A percentile compares a stretch with the other conserved stretches of the same genome.
Evolutionary conservation across 495 filamentous ascomycete genomes (phyloP).

Genomic region (Podospora comata): DNA sequence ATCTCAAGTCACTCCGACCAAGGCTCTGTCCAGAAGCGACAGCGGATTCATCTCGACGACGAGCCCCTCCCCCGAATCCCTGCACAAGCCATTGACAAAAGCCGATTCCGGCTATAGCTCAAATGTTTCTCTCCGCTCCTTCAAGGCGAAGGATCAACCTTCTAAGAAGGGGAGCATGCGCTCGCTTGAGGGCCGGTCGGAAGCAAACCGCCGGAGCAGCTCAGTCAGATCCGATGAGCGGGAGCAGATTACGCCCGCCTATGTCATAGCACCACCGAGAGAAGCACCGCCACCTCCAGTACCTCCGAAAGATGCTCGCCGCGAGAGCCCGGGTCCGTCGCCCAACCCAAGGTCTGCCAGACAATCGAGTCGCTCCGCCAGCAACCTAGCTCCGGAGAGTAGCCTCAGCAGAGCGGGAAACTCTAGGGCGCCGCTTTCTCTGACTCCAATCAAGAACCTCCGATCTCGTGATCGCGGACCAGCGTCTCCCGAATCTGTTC

Average conservation of each 20-base stretch:
- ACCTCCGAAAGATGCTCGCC: conserved; percentile 30
- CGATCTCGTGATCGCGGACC: conserved; percentile 9
- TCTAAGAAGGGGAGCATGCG: conserved; percentile 10
- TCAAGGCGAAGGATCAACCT: conserved; percentile 29
- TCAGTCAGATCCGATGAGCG: background rate
- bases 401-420: background rate
- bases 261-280: conserved; percentile 10
- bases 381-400: conserved; percentile 1
- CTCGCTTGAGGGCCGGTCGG: conserved; percentile 17
- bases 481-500: conserved; percentile 24
- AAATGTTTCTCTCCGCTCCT: conserved; percentile 48
- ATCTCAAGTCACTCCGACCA: conserved; percentile 16
- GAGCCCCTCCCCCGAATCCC: conserved; percentile 36
- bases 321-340: conserved; percentile 4
- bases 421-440: conserved; percentile 9
- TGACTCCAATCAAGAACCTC: conserved; percentile 13
- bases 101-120: conserved; percentile 58
- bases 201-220: background rate
- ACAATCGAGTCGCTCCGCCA: conserved; percentile 9
- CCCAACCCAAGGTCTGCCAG: conserved; percentile 10
- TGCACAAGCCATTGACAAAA: conserved; percentile 45
- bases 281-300: conserved; percentile 31
- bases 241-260: background rate
- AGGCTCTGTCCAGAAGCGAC: conserved; percentile 38
- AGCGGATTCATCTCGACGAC: conserved; percentile 40